Evolutionary conservation across 306 rosid species (phyloP), one percentile per base, ranked within the genome.

Genomic region (Canavalia gladiata): DNA sequence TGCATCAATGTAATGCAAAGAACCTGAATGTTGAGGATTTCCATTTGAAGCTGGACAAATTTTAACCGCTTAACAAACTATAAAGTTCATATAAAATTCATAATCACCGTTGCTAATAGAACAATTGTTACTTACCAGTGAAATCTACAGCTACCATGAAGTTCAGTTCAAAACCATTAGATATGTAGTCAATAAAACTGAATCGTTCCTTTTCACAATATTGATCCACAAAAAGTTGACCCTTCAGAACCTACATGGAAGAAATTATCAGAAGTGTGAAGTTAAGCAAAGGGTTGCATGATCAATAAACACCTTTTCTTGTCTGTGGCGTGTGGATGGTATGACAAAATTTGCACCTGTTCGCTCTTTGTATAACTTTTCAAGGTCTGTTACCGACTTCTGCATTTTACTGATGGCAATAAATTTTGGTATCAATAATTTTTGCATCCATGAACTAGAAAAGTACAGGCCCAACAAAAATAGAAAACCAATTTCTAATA

Each of bases 111-210:
- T 4, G 12, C 0, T 1, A 65, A 51, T 67, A 65, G 25, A 60
- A 43, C 39, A 69, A 65, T 29, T 18, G 51, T 12, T 46, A 37
- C 46, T 12, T 83, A 95, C 99, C 94, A 0, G 96, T 95, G 88
- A 95, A 93, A 75, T 95, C 99, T 12, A 95, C 87, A 3, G 96
- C 98, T 58, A 95, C 98, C 99, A 93, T 93, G 79, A 91, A 95
- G 85, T 93, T 95, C 18, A 95, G 90, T 87, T 91, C 92, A 86
- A 91, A 95, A 56, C 98, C 98, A 79, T 86, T 89, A 13, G 96
- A 91, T 82, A 93, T 89, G 85, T 95, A 95, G 72, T 95, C 99
- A 25, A 95, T 78, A 84, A 95, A 95, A 76, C 89, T 93, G 84
- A 82, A 89, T 8, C 87, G 97, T 46, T 86, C 87, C 85, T 84